Evolutionary conservation across 108 stramenopile species (phyloP).

Genomic region (Discostella pseudostelligera): DNA sequence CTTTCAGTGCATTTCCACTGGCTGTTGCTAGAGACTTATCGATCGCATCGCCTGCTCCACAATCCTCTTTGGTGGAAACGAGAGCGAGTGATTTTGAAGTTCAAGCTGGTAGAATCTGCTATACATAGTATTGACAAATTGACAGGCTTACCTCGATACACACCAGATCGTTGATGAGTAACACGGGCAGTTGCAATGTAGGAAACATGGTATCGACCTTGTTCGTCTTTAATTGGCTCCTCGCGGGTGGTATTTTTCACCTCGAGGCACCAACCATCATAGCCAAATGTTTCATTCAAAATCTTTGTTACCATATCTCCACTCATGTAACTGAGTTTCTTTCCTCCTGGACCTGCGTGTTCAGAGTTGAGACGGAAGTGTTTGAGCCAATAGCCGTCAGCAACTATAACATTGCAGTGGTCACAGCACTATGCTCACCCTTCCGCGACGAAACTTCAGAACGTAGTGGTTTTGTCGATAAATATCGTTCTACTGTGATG

Average conservation of each 20-base stretch:
- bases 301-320: conserved; percentile 81
- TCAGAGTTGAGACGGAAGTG: not conserved
- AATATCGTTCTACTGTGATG: conserved; percentile 58
- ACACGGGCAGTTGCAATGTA: conserved; percentile 74
- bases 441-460: conserved; percentile 59
- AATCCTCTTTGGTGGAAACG: conserved; percentile 55
- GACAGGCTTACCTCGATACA: conserved; percentile 40
- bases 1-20: conserved; percentile 73
- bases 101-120: not conserved
- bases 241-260: conserved; percentile 56
- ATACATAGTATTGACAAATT: not conserved
- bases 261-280: conserved; percentile 79
- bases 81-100: not conserved
- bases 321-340: conserved; percentile 73
- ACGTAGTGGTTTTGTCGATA: conserved; percentile 70
- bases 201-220: conserved; percentile 50
- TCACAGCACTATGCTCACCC: no score
- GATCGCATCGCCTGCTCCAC: conserved; percentile 74
- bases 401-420: no score
- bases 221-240: conserved; percentile 51
- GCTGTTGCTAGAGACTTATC: conserved; percentile 71
- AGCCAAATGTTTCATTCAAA: conserved; percentile 84
- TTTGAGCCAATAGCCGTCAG: not conserved
- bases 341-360: conserved; percentile 70
- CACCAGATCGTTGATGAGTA: conserved; percentile 58